A percentile compares a stretch with the other conserved stretches of the same genome.
phyloP scores from a whole-genome alignment of 2,329 filamentous ascomycete genomes.

The Cladosporium sp. region DNA sequence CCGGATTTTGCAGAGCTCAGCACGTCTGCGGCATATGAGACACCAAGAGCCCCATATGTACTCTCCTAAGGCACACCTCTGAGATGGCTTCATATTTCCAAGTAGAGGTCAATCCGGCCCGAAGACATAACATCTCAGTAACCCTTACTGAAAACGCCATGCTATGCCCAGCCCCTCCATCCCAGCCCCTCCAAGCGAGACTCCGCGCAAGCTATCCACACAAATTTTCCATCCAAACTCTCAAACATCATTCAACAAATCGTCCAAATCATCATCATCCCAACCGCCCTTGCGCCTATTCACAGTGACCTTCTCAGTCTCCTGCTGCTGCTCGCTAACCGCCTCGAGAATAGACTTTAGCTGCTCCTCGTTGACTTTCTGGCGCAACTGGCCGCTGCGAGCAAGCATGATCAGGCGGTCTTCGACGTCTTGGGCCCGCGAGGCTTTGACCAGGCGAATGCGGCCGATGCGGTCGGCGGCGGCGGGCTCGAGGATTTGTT shows the following conservation, averaged over 20 bases:
- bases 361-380: constrained; percentile 87
- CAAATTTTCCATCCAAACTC: no score
- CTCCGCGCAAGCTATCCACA: no score
- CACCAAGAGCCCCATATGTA: no score
- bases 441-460: constrained; percentile 92
- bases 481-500: constrained; percentile 90
- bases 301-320: constrained; percentile 80
- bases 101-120: no score
- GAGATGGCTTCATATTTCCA: no score
- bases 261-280: constrained; percentile 76
- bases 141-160: no score
- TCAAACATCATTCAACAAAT: constrained; percentile 52
- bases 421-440: constrained; percentile 84
- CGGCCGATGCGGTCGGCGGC: constrained; percentile 89
- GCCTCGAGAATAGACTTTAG: constrained; percentile 86
- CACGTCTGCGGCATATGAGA: no score
- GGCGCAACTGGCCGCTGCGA: constrained; percentile 75
- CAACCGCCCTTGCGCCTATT: constrained; percentile 76
- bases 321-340: constrained; percentile 67
- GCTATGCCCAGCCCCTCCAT: no score
- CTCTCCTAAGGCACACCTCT: no score
- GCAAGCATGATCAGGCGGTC: constrained; percentile 90
- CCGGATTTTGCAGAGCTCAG: no score
- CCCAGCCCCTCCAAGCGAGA: no score
- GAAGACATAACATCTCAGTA: no score